Base-by-base conservation (phyloP, 345 rosid species). In the Raphanus raphanistrum region DNA sequence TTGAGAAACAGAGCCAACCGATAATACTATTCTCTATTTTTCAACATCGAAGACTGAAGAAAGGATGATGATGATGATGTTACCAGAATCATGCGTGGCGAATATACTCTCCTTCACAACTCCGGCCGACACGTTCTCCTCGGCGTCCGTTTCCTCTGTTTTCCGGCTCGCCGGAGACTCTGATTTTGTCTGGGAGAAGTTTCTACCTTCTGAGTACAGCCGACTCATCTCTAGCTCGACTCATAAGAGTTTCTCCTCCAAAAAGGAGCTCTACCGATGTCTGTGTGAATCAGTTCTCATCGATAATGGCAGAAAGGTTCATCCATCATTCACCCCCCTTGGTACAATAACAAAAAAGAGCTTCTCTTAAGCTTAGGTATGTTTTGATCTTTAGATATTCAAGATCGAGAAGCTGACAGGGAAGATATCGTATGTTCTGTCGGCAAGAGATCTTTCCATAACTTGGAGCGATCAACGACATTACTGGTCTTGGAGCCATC, bases 371-470 rank as follows among this genome's bases (percentile, higher is more conserved):
- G 36, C 29, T 36, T 61, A 5, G 13, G 61, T 8, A 36, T 78
- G 8, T 48, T 25, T 3, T 7, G 5, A 13, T 33, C 21, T 21
- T 66, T 84, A 92, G 92, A 83, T 85, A 63, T 87, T 92, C 81
- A 83, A 80, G 66, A 13, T 92, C 26, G 93, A 94, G 33, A 88
- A 73, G 79, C 84, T 85, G 21, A 77, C 86, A 0, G 97, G 94
- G 45, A 88, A 66, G 70, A 88, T 81, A 45, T 79, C 83, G 0
- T 90, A 80, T 65, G 4, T 88, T 60, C 15, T 94, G 26, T 92
- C 97, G 3, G 87, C 98, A 8, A 90, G 90, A 77, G 90, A 88
- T 71, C 92, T 90, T 80, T 78, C 86, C 0, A 92, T 94, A 61
- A 80, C 90, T 4, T 82, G 90, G 93, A 82, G 94, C 65, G 54